These are phyloP conservation scores for Fusarium virguliforme DNA, from an alignment of 2,329 filamentous ascomycete species.

Conservation along the genomic window DNA sequence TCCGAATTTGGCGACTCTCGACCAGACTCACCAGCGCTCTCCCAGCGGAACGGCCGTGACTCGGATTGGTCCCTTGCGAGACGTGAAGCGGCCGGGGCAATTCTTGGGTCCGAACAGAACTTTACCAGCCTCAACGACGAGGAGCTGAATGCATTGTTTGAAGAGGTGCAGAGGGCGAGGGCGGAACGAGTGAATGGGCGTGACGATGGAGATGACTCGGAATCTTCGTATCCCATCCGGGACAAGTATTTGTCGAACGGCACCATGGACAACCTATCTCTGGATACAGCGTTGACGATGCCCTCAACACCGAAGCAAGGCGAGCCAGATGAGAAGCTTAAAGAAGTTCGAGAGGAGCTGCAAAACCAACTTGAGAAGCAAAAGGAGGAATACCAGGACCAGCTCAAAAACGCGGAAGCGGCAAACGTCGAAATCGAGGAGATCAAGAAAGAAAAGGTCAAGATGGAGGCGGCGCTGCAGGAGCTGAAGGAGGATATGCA, in stretches of 20 bases:
- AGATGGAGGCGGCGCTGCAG: slow-evolving; percentile 86
- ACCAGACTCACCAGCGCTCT: slow-evolving; percentile 84
- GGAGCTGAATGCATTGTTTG: slow-evolving; percentile 92
- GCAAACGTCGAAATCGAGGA: slow-evolving; percentile 86
- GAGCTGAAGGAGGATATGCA: slow-evolving; percentile 91
- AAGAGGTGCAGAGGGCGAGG: slow-evolving; percentile 91
- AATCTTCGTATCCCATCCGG: slow-evolving; percentile 90
- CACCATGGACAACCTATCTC: slow-evolving; percentile 94
- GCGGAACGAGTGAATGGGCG: slow-evolving; percentile 81
- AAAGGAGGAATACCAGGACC: slow-evolving; percentile 85
- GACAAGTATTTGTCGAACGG: slow-evolving; percentile 98
- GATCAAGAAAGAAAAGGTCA: slow-evolving; percentile 84
- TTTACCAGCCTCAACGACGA: slow-evolving; percentile 93
- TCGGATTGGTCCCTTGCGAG: slow-evolving; percentile 96
- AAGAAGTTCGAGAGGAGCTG: slow-evolving; percentile 85
- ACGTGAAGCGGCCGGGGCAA: slow-evolving; percentile 91
- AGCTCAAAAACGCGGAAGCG: slow-evolving; percentile 81
- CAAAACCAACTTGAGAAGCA: slow-evolving; percentile 86
- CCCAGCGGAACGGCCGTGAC: slow-evolving; percentile 77
- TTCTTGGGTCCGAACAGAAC: slow-evolving; percentile 92
- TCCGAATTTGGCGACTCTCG: slow-evolving; percentile 86
- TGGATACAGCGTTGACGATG: slow-evolving; percentile 95
- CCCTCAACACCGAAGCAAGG: slow-evolving; percentile 89
- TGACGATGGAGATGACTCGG: slow-evolving; percentile 89
- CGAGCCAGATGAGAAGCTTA: slow-evolving; percentile 82